phyloP scores from a whole-genome alignment of 208 protist genomes.

The Acanthamoeba royreba region DNA sequence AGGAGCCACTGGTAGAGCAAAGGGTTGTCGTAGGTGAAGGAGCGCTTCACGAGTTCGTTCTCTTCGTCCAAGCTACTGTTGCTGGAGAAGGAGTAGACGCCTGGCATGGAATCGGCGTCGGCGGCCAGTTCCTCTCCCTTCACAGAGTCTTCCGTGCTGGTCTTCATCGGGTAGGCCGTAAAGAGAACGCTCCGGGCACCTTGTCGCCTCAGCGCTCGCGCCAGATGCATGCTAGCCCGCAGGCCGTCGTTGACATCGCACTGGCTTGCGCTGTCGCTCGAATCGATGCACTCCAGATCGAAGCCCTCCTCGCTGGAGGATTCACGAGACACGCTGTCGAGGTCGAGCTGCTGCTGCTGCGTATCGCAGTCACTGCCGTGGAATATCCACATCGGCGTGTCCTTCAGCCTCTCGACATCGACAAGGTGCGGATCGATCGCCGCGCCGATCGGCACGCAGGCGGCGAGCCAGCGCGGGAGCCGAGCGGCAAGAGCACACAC shows the following conservation, averaged over 20 bases:
- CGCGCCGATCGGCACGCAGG: neutral
- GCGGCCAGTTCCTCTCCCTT: neutral
- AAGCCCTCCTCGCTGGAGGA: neutral
- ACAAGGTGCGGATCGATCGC: neutral
- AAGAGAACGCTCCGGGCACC: neutral
- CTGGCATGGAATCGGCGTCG: neutral
- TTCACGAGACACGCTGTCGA: neutral
- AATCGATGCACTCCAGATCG: too few species aligned
- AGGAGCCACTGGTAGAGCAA: slow-evolving; percentile 8
- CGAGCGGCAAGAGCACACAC: neutral
- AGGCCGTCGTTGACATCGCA: neutral
- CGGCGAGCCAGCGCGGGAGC: neutral
- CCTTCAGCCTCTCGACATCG: neutral
- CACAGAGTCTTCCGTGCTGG: neutral
- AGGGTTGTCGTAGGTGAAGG: neutral
- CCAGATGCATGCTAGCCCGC: neutral
- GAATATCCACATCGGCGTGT: neutral
- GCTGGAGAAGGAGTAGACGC: neutral
- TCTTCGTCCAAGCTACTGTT: neutral
- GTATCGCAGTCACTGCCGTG: neutral
- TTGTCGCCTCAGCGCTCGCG: neutral
- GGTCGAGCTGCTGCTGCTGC: neutral
- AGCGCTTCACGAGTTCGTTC: neutral
- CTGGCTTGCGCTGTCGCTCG: too few species aligned
- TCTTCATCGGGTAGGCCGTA: neutral